Evolutionary conservation across 139 green algal species (phyloP), one percentile per base, ranked within the genome.

Genomic region (Coelastrella sp.): DNA sequence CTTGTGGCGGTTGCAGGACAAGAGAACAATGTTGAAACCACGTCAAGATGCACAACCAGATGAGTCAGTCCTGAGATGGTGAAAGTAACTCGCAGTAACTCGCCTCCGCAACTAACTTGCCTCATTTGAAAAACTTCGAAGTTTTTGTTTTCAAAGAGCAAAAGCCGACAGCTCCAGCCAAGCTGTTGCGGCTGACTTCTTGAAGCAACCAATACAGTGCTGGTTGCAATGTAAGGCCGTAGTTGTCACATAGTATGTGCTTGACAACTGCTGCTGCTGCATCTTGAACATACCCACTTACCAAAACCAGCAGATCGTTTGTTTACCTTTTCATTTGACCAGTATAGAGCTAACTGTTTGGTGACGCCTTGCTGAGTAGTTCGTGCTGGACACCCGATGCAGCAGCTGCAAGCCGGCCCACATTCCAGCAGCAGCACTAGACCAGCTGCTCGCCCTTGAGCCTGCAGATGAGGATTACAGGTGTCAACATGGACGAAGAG

Each of bases 381-480:
- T 3, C 84, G 8, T 10, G 84, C 84, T 11, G 68, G 71, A 20
- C 84, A 92, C 16, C 32, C 19, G 13, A 8, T 5, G 68, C 60
- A n/a, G 83, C 92, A 95, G 84, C 8, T 71, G 75, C 93, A 95
- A 20, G 81, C 83, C 14, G 92, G 93, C 3, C 92, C 92, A 71
- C 93, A 95, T n/a, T 92, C 92, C 3, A 83, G 56, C 23, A 91
- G 56, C 17, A 65, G 20, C 10, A 83, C 85, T 7, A 90, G 3
- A 16, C 47, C 47, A 20, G 83, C 65, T n/a, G 65, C 83, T 19
- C 83, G 32, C 0, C 66, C 83, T 4, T 80, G 10, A 5, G 14
- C 32, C 83, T 88, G 83, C 23, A 14, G 0, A 6, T 16, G 32
- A n/a, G n/a, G n/a, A n/a, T n/a, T n/a, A n/a, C n/a, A n/a, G n/a